Percentiles rank a stretch among this genome's conserved stretches.
Conservation (phyloP, 75 land plant species). For the Pinus tabuliformis region DNA sequence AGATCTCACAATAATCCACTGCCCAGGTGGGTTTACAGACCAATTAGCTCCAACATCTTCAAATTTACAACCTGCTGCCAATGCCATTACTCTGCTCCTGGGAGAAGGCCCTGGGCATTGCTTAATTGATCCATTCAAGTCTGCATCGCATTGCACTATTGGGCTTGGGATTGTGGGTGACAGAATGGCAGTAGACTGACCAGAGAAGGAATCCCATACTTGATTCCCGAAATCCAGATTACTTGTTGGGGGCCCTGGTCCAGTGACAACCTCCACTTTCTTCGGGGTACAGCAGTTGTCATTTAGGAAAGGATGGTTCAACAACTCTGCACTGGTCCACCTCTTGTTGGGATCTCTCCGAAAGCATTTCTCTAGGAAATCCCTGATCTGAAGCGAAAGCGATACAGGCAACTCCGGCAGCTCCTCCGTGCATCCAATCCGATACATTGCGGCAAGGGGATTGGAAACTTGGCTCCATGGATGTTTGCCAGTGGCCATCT, state of each 20-base stretch:
- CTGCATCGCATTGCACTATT: neutral
- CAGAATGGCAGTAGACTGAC: neutral
- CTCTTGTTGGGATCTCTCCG: conserved; percentile 29
- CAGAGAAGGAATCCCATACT: neutral
- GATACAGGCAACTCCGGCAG: conserved; percentile 28
- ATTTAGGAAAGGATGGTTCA: conserved; percentile 39
- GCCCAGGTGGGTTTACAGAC: neutral
- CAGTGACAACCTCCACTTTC: neutral
- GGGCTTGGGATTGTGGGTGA: neutral
- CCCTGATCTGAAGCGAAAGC: conserved; percentile 27
- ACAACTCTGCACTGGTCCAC: conserved; percentile 41
- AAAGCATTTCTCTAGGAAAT: conserved; percentile 49
- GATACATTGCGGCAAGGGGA: conserved; percentile 34
- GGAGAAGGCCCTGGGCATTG: neutral
- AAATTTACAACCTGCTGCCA: too few species aligned
- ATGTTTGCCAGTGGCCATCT: conserved; percentile 58
- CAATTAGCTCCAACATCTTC: neutral
- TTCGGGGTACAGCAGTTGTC: neutral
- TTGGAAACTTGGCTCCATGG: conserved; percentile 37
- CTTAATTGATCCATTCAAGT: neutral
- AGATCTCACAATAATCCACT: conserved; percentile 8
- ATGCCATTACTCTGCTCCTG: too few species aligned
- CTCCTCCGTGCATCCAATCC: conserved; percentile 38
- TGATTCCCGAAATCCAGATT: neutral
- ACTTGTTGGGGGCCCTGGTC: neutral